phyloP scores from a whole-genome alignment of 306 rosid genomes.

The Dalbergia cochinchinensis region DNA sequence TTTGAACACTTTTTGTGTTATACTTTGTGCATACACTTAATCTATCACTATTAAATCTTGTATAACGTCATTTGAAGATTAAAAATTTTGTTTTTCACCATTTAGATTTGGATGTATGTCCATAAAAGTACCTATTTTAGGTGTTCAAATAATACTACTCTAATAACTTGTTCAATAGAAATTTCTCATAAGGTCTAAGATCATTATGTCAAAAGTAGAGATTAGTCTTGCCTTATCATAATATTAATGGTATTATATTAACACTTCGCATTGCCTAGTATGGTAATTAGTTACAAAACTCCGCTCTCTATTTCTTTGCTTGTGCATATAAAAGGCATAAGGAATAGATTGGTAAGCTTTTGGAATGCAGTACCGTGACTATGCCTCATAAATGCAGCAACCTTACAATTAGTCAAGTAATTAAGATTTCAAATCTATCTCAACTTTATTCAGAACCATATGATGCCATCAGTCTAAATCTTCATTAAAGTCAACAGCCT shows the following conservation, averaged over 20 bases:
- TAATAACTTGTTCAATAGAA: not conserved
- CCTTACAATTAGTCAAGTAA: not conserved
- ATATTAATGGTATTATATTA: not conserved
- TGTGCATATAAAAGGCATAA: not conserved
- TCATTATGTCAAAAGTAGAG: no score
- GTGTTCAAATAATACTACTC: no score
- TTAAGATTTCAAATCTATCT: not conserved
- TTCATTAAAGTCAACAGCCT: not conserved
- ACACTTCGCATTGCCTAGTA: slow-evolving; percentile 4
- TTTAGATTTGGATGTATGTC: no score
- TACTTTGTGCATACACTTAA: no score
- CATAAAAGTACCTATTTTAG: no score
- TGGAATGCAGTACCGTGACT: not conserved
- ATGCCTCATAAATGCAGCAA: slow-evolving; percentile 11
- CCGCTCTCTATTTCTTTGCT: not conserved
- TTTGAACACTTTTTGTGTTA: no score
- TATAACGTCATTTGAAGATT: no score
- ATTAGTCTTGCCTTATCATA: not conserved
- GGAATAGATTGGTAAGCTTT: not conserved
- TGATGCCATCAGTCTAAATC: not conserved
- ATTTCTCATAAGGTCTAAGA: no score
- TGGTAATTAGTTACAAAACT: not conserved
- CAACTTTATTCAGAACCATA: not conserved
- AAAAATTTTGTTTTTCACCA: no score
- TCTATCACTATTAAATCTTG: no score